Evolutionary conservation across 2,329 filamentous ascomycete species (phyloP), one percentile per base, ranked within the genome.

Genomic region (Aphanocladium album): DNA sequence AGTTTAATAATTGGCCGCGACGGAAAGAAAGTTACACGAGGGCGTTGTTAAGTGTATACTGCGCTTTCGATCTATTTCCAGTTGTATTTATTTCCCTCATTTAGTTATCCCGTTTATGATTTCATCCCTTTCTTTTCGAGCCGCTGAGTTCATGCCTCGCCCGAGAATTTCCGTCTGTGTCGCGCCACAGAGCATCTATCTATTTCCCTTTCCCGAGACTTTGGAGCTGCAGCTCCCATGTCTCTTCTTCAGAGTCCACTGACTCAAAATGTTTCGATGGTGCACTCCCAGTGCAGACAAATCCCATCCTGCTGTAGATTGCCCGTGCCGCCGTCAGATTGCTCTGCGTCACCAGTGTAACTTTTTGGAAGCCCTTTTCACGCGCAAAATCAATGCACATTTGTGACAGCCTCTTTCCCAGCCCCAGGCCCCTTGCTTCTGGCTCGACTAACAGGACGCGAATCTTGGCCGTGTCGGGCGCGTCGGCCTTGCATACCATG

Each of bases 381-480:
- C 54, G 60, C 2, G 68, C 67, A 54, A 67, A 66, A 19, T 62
- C 56, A 4, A 69, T 21, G 47, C 62, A 66, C 5, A 59, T 55
- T 27, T 51, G 39, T 17, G 67, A 56, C 54, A 70, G 35, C 2
- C 39, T 49, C 14, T 53, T 62, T 2, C 66, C 66, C 0, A 68
- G n/a, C 0, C 67, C 68, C 12, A 66, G 39, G 0, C 68, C 67
- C 8, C 67, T 57, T 4, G 66, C 65, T 1, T 35, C 41, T 3
- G 61, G 54, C 35, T 69, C 67, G 9, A 71, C 69, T 0, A 71
- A 25, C 6, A 71, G 65, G 2, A 67, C 62, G 2, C 70, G 64
- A 9, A 71, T 54, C n/a, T 65, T 65, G 12, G 68, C 69, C 12
- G 57, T 60, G 12, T 58, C 33, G 16, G 27, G n/a, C 33, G 63